phyloP scores from a whole-genome alignment of 805 yeast species.

The Millerago galiae region DNA sequence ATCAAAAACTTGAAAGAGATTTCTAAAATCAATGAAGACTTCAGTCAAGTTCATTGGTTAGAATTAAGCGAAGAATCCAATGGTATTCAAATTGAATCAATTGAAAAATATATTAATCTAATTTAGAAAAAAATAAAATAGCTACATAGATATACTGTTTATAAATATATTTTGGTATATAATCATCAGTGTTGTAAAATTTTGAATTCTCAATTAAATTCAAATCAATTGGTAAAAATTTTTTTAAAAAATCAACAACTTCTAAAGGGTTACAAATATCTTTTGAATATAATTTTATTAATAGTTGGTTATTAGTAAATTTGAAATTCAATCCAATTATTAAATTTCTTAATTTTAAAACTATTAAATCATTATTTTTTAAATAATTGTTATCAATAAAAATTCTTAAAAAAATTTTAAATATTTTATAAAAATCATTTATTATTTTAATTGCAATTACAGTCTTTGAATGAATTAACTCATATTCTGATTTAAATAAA shows the following conservation, averaged over 20 bases:
- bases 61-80: conserved; percentile 54
- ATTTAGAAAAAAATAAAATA: not conserved
- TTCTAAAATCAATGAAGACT: conserved; percentile 25
- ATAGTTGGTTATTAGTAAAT: not conserved
- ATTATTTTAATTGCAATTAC: conserved; percentile 1
- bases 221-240: not conserved
- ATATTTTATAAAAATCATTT: not conserved
- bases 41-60: conserved; percentile 57
- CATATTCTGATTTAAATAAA: conserved; percentile 3
- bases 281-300: conserved; percentile 1
- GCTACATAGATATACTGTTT: not conserved
- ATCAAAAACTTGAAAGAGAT: conserved; percentile 27
- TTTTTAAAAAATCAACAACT: conserved; percentile 1
- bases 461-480: not conserved
- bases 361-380: conserved; percentile 4
- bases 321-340: conserved; percentile 6
- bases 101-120: conserved; percentile 20
- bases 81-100: conserved; percentile 50
- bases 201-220: not conserved
- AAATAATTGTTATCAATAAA: conserved; percentile 6
- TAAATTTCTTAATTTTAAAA: conserved; percentile 2
- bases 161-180: not conserved
- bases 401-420: conserved; percentile 2
- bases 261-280: not conserved
- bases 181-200: not conserved